These are phyloP conservation scores for Kwoniella sp. DNA, from an alignment of 768 basidiomycete genomes.

Conservation along the genomic window DNA sequence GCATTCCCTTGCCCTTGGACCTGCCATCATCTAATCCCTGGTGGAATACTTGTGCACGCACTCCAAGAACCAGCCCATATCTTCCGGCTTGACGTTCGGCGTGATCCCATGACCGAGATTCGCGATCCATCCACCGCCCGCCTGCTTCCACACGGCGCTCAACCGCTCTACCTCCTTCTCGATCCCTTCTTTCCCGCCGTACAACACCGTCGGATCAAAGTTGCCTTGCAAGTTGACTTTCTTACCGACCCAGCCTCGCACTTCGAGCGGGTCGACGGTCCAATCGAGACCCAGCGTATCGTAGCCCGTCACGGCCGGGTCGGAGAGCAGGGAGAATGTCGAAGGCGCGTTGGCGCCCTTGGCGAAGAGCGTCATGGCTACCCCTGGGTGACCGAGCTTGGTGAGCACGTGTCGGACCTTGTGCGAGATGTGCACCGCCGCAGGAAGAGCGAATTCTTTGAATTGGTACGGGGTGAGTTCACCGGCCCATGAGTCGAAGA, in stretches of 20 bases:
- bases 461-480: conserved; percentile 91
- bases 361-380: conserved; percentile 89
- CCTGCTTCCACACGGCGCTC: conserved; percentile 69
- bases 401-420: conserved; percentile 67
- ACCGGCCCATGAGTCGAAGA: conserved; percentile 96
- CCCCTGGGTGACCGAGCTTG: conserved; percentile 62
- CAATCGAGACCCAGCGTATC: conserved; percentile 91
- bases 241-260: conserved; percentile 64
- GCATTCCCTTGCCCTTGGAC: too few relatives aligned
- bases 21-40: conserved; percentile 13
- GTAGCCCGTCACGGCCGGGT: conserved; percentile 66
- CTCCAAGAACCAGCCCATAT: conserved; percentile 86
- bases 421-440: conserved; percentile 70
- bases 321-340: conserved; percentile 66
- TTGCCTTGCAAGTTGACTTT: conserved; percentile 72
- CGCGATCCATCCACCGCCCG: conserved; percentile 83
- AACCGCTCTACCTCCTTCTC: conserved; percentile 81
- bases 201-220: conserved; percentile 83
- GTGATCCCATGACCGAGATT: conserved; percentile 98
- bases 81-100: conserved; percentile 91
- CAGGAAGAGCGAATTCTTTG: conserved; percentile 76
- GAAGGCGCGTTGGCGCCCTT: conserved; percentile 79
- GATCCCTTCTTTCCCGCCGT: conserved; percentile 83
- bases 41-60: conserved; percentile 61
- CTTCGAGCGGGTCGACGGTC: conserved; percentile 77